A percentile compares a stretch with the other conserved stretches of the same genome.
These are phyloP conservation scores for Sphagnum contortum DNA, from an alignment of 225 moss, liverwort and hornwort species.

Conservation along the genomic window DNA sequence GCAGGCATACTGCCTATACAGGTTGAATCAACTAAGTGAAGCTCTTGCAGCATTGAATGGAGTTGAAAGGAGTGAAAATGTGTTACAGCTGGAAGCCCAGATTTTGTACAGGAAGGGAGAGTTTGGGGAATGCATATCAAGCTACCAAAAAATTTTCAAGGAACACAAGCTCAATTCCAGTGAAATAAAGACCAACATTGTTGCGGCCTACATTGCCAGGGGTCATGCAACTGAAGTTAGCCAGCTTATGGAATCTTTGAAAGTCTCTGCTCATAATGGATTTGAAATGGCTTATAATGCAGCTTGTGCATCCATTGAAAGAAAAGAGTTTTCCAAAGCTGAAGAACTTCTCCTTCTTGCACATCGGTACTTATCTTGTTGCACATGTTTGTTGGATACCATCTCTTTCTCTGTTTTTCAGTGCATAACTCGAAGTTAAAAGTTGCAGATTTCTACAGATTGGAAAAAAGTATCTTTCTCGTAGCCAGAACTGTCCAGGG, in stretches of 20 bases:
- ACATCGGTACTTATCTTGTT: constrained; percentile 27
- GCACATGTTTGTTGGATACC: not conserved
- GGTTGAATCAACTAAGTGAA: constrained; percentile 46
- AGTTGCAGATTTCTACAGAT: no score
- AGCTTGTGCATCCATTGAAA: constrained; percentile 70
- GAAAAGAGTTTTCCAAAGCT: constrained; percentile 60
- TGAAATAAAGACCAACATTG: constrained; percentile 88
- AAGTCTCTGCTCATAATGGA: constrained; percentile 55
- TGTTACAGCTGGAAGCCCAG: constrained; percentile 86
- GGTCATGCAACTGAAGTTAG: constrained; percentile 74
- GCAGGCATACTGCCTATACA: constrained; percentile 88
- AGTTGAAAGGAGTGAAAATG: constrained; percentile 39
- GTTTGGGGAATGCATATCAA: constrained; percentile 49
- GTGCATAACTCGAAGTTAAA: not conserved
- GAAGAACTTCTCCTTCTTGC: constrained; percentile 88
- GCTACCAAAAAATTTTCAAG: constrained; percentile 63
- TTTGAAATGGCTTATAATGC: constrained; percentile 88
- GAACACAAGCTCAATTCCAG: constrained; percentile 54
- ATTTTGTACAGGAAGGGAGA: constrained; percentile 78
- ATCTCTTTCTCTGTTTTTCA: not conserved
- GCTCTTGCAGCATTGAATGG: constrained; percentile 59
- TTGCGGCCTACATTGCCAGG: constrained; percentile 83
- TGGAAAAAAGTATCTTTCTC: no score
- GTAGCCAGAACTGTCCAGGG: no score
- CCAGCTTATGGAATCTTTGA: constrained; percentile 62